Evolutionary conservation across 2,329 filamentous ascomycete species (phyloP).

Genomic region (Knufia petricola): DNA sequence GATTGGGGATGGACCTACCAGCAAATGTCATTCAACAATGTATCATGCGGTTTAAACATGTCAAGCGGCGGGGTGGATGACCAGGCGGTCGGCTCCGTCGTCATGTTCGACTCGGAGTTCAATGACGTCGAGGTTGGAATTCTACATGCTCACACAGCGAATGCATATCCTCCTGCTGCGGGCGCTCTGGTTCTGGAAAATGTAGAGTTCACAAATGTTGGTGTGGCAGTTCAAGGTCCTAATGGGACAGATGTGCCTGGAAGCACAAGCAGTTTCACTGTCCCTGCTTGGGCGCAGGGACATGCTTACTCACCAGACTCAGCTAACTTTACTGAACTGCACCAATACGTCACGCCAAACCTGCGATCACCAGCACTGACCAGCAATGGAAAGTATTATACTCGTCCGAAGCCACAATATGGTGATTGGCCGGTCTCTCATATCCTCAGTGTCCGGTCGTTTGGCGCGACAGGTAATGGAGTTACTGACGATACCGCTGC

Average conservation of each 20-base stretch:
- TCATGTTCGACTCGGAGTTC: conserved; percentile 46
- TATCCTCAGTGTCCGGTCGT: conserved; percentile 35
- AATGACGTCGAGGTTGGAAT: conserved; percentile 41
- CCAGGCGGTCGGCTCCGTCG: conserved; percentile 45
- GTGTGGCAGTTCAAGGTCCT: conserved; percentile 32
- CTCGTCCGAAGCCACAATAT: conserved; percentile 47
- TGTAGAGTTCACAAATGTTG: conserved; percentile 43
- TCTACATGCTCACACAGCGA: conserved; percentile 33
- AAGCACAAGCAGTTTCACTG: conserved; percentile 27
- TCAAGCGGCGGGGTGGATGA: conserved; percentile 26
- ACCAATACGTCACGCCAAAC: conserved; percentile 26
- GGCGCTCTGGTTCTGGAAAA: conserved; percentile 50
- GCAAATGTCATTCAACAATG: conserved; percentile 42
- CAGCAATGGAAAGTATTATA: conserved; percentile 35
- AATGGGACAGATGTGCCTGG: conserved; percentile 30
- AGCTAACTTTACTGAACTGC: conserved; percentile 5
- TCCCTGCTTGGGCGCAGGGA: conserved; percentile 36
- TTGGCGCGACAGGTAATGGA: conserved; percentile 43
- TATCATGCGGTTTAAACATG: conserved; percentile 43
- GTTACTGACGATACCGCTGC: conserved; percentile 63
- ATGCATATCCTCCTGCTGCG: conserved; percentile 33
- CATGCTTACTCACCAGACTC: conserved; percentile 33
- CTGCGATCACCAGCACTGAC: conserved; percentile 36
- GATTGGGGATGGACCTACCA: conserved; percentile 52
- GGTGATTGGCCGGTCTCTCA: conserved; percentile 28